phyloP scores from a whole-genome alignment of 2,329 filamentous ascomycete species.

The Davidsoniella neocaledoniae region DNA sequence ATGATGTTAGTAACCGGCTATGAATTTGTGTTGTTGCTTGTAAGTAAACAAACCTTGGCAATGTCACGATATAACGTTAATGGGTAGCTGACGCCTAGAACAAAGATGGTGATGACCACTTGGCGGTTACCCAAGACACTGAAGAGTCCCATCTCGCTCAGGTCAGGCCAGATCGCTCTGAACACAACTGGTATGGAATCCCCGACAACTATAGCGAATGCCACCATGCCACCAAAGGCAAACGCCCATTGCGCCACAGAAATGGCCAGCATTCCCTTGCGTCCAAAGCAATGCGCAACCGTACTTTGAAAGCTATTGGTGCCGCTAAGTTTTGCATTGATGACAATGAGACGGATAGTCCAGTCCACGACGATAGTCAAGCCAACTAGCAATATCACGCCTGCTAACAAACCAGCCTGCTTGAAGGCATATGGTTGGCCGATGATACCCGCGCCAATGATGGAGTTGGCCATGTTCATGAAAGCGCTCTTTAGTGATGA shows the following conservation, averaged over 20 bases:
- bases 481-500: constrained; percentile 77
- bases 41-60: constrained; percentile 52
- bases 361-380: constrained; percentile 84
- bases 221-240: constrained; percentile 96
- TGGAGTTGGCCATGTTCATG: constrained; percentile 99
- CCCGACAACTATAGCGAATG: constrained; percentile 92
- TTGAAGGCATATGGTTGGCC: constrained; percentile 91
- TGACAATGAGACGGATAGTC: constrained; percentile 92
- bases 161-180: constrained; percentile 59
- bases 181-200: constrained; percentile 91
- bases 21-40: neutral
- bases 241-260: constrained; percentile 89
- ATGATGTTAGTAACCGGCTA: constrained; percentile 2
- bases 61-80: constrained; percentile 92
- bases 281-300: constrained; percentile 88
- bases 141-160: constrained; percentile 57
- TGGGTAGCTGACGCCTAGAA: constrained; percentile 74
- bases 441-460: constrained; percentile 65
- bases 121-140: constrained; percentile 68
- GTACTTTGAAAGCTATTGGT: constrained; percentile 90
- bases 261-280: constrained; percentile 74
- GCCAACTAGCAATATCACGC: constrained; percentile 57
- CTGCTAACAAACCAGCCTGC: constrained; percentile 74
- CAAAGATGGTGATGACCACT: constrained; percentile 75
- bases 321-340: constrained; percentile 93